Evolutionary conservation across 257 asterid genomes (phyloP).

Genomic region (Lycium ferocissimum): DNA sequence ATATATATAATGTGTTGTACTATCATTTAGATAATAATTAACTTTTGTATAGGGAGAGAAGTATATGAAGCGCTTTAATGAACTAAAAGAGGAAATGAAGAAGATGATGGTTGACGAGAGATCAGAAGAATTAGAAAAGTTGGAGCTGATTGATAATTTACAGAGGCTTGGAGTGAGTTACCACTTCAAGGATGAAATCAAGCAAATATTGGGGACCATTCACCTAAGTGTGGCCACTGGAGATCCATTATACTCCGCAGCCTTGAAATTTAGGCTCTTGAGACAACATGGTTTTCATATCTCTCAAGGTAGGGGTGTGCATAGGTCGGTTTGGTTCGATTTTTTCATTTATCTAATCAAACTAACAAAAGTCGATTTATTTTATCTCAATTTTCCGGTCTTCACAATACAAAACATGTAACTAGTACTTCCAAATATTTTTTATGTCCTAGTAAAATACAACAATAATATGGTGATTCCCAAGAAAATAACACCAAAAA

Average conservation of each 20-base stretch:
- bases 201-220: not conserved
- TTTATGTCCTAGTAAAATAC: too few relatives aligned
- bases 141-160: conserved; percentile 48
- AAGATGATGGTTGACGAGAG: conserved; percentile 8
- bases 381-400: too few relatives aligned
- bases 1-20: not conserved
- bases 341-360: too few relatives aligned
- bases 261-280: conserved; percentile 46
- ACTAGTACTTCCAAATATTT: too few relatives aligned
- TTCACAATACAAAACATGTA: too few relatives aligned
- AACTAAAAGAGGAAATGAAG: conserved; percentile 38
- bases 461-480: too few relatives aligned
- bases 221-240: not conserved
- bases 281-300: not conserved
- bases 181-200: conserved; percentile 45
- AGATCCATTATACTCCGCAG: conserved; percentile 37
- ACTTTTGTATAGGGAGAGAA: conserved; percentile 44
- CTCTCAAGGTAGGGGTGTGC: too few relatives aligned
- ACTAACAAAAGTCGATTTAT: too few relatives aligned
- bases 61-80: conserved; percentile 21
- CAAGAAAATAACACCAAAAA: too few relatives aligned
- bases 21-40: not conserved
- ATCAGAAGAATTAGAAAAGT: conserved; percentile 6
- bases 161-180: conserved; percentile 47
- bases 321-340: too few relatives aligned